Evolutionary conservation across 2,329 filamentous ascomycete genomes (phyloP).

Genomic region (Claviceps maximensis): DNA sequence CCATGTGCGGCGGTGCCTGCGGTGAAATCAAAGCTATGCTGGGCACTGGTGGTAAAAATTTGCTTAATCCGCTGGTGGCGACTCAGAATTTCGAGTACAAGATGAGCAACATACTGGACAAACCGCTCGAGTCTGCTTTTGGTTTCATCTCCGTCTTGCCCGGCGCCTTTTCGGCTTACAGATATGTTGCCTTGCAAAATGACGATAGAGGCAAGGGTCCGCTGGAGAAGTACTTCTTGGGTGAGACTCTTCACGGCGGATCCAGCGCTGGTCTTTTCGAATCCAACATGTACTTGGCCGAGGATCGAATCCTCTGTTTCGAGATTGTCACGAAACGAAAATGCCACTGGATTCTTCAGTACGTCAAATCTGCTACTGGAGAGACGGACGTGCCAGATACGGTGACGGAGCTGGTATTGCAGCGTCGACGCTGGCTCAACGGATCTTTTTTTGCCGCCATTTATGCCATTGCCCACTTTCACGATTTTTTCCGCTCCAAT

Average conservation of each 20-base stretch:
- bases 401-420: conserved; percentile 88
- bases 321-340: conserved; percentile 96
- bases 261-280: conserved; percentile 92
- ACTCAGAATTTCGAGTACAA: conserved; percentile 99
- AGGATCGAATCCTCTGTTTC: conserved; percentile 97
- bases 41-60: conserved; percentile 66
- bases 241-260: conserved; percentile 88
- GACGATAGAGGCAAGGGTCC: conserved; percentile 90
- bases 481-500: conserved; percentile 87
- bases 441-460: conserved; percentile 96
- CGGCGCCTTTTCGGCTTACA: conserved; percentile 96
- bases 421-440: conserved; percentile 94
- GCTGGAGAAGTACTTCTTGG: conserved; percentile 90
- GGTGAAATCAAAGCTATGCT: conserved; percentile 99
- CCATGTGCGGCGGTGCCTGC: conserved; percentile 93
- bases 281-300: conserved; percentile 97
- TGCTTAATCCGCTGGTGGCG: conserved; percentile 86
- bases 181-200: conserved; percentile 87
- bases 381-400: conserved; percentile 95
- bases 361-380: conserved; percentile 93
- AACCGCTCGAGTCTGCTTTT: conserved; percentile 92
- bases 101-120: conserved; percentile 98
- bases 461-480: conserved; percentile 88
- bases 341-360: conserved; percentile 93
- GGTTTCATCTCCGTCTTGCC: conserved; percentile 95